Evolutionary conservation across 331 rosid genomes (phyloP).

Genomic region (Dryas integrifolia): DNA sequence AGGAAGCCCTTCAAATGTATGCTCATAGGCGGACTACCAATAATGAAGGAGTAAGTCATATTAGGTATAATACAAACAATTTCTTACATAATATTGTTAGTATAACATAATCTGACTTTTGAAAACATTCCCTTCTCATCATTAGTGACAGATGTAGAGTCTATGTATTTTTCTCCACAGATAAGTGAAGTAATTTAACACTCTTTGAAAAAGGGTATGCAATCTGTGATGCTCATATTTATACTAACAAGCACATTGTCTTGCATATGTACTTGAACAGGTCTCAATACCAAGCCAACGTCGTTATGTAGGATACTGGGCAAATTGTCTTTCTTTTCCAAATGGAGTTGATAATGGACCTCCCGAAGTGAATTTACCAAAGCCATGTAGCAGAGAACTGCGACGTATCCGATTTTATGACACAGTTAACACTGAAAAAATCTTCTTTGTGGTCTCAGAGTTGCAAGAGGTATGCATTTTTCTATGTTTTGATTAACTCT

Average conservation of each 20-base stretch:
- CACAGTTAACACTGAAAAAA: conserved; percentile 52
- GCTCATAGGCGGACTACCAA: conserved; percentile 86
- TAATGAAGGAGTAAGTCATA: conserved; percentile 89
- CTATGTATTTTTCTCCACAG: background rate
- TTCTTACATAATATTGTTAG: background rate
- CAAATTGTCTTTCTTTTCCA: conserved; percentile 51
- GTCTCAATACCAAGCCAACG: conserved; percentile 99
- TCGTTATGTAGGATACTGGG: conserved; percentile 81
- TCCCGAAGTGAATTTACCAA: conserved; percentile 53
- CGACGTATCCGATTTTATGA: conserved; percentile 78
- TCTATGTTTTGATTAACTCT: background rate
- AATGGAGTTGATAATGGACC: conserved; percentile 34
- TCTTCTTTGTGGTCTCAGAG: conserved; percentile 75
- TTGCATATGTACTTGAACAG: conserved; percentile 40
- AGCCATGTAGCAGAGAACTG: conserved; percentile 68
- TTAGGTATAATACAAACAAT: conserved; percentile 50
- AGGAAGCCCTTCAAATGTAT: conserved; percentile 79
- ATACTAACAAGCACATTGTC: conserved; percentile 13
- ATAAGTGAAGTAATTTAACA: background rate
- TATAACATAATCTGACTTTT: background rate
- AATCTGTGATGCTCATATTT: background rate
- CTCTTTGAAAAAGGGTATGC: background rate
- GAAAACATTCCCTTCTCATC: background rate
- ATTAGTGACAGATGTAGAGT: background rate
- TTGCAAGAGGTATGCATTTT: conserved; percentile 54